Conservation (phyloP, 805 yeast genomes). For the Candida silvatica region DNA sequence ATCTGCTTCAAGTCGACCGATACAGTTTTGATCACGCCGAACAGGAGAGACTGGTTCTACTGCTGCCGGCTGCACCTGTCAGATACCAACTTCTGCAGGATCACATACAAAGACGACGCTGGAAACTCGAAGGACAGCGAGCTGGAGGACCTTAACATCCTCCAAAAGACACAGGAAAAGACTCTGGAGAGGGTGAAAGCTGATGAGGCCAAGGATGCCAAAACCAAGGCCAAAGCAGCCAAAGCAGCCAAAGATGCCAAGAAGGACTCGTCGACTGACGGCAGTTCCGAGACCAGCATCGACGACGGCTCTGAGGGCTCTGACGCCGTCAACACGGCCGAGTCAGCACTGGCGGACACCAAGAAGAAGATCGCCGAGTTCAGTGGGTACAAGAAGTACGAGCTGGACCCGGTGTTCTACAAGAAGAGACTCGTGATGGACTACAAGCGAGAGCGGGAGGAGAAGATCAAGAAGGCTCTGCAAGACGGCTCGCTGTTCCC, state of each 20-base stretch:
- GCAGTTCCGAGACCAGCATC: constrained; percentile 7
- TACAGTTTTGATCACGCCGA: constrained; percentile 34
- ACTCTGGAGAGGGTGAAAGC: constrained; percentile 21
- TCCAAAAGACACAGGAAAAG: constrained; percentile 19
- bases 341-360: constrained; percentile 5
- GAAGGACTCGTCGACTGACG: no score
- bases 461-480: constrained; percentile 24
- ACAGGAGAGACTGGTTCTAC: constrained; percentile 44
- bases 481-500: constrained; percentile 33
- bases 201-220: constrained; percentile 8
- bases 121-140: constrained; percentile 9
- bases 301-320: no score
- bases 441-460: constrained; percentile 25
- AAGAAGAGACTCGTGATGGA: constrained; percentile 29
- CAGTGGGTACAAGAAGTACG: constrained; percentile 28
- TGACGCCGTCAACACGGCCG: no score
- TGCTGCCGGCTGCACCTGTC: constrained; percentile 38
- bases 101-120: constrained; percentile 25
- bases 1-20: constrained; percentile 42
- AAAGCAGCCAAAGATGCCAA: constrained; percentile 3
- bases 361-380: constrained; percentile 12
- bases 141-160: constrained; percentile 15
- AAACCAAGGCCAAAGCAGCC: constrained; percentile 5
- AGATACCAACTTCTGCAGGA: constrained; percentile 35
- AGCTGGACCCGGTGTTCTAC: constrained; percentile 33